Conservation (phyloP, 1,284 basidiomycete species). For the Sporisorium graminicola region DNA sequence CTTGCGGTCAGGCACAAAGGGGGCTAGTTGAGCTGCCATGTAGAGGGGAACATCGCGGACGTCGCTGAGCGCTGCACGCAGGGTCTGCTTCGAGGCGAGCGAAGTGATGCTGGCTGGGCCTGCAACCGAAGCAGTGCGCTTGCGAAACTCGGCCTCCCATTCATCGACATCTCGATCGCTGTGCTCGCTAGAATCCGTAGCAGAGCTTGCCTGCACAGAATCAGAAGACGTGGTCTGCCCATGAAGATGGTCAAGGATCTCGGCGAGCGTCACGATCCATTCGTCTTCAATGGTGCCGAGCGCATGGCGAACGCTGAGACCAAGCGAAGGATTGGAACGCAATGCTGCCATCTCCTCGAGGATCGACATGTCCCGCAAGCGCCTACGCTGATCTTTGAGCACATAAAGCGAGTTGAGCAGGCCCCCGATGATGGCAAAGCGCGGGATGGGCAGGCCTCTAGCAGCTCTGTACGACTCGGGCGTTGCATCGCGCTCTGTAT, state of each 20-base stretch:
- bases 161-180: constrained; percentile 36
- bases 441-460: constrained; percentile 47
- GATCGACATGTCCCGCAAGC: constrained; percentile 43
- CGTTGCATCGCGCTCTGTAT: constrained; percentile 20
- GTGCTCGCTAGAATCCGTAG: background rate
- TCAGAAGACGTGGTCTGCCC: background rate
- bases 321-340: constrained; percentile 40
- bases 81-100: constrained; percentile 20
- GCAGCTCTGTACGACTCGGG: constrained; percentile 46
- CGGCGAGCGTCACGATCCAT: constrained; percentile 59
- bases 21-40: constrained; percentile 52
- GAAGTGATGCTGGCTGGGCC: constrained; percentile 41
- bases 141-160: constrained; percentile 59
- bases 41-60: constrained; percentile 51
- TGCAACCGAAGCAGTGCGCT: constrained; percentile 34
- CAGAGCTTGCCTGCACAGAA: background rate
- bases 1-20: constrained; percentile 49
- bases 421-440: constrained; percentile 60
- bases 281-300: constrained; percentile 48
- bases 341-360: constrained; percentile 50
- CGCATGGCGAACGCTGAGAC: constrained; percentile 42
- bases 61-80: constrained; percentile 22
- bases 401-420: constrained; percentile 59
- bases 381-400: constrained; percentile 50
- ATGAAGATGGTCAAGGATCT: constrained; percentile 49